Percentiles rank a stretch among this genome's conserved stretches.
Conservation (phyloP, 805 yeast genomes). For the Yarrowia hollandica region DNA sequence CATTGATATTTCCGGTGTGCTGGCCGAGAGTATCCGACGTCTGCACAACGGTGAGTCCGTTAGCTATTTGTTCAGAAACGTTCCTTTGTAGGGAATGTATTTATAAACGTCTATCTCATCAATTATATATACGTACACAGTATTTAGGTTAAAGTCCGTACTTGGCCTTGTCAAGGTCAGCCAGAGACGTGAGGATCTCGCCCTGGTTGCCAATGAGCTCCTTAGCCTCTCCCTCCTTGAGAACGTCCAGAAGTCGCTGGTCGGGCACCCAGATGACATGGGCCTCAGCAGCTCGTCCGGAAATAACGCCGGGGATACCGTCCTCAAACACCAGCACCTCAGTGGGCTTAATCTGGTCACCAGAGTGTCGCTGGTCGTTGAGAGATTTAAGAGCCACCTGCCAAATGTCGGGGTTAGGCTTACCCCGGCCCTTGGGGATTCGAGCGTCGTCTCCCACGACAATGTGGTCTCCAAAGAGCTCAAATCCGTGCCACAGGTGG, state of each 20-base stretch:
- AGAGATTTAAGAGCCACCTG: constrained; percentile 69
- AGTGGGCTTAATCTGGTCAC: constrained; percentile 58
- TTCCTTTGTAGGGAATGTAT: constrained; percentile 43
- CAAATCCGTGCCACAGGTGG: constrained; percentile 64
- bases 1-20: constrained; percentile 79
- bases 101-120: constrained; percentile 3
- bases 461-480: constrained; percentile 61
- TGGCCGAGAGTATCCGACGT: constrained; percentile 93
- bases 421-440: constrained; percentile 82
- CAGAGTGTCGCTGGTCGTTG: constrained; percentile 53
- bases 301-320: constrained; percentile 85
- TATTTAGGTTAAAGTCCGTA: constrained; percentile 38
- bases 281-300: constrained; percentile 82
- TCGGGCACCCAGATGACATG: constrained; percentile 96
- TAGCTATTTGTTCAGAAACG: constrained; percentile 79
- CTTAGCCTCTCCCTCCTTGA: constrained; percentile 52
- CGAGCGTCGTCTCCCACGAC: constrained; percentile 89
- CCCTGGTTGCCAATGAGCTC: constrained; percentile 56
- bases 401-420: constrained; percentile 95
- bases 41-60: constrained; percentile 96
- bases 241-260: constrained; percentile 59
- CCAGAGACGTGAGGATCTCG: constrained; percentile 53
- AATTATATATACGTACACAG: background rate
- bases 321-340: constrained; percentile 94
- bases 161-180: constrained; percentile 52